Percentiles rank a stretch among this genome's conserved stretches.
These are phyloP conservation scores for Panicum hallii DNA, from an alignment of 202 grass and related monocot genomes.

Conservation along the genomic window DNA sequence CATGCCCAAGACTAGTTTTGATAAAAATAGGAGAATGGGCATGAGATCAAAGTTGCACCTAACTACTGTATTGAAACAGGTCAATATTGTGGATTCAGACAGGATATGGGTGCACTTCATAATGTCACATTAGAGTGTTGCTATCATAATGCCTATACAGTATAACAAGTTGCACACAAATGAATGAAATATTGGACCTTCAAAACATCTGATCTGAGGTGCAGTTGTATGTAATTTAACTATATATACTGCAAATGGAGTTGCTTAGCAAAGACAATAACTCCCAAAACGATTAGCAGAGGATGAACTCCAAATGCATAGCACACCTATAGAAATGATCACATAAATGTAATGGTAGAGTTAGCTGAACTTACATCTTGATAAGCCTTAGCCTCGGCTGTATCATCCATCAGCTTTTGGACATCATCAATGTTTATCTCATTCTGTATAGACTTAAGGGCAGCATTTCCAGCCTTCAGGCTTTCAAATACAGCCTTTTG, in stretches of 20 bases:
- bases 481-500: constrained; percentile 97
- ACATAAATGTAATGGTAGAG: constrained; percentile 34
- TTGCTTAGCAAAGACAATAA: constrained; percentile 11
- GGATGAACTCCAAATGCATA: constrained; percentile 16
- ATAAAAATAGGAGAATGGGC: constrained; percentile 19
- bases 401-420: constrained; percentile 98
- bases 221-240: constrained; percentile 20
- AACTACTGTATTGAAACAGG: not conserved
- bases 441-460: constrained; percentile 98
- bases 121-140: constrained; percentile 16
- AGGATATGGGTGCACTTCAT: not conserved
- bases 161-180: constrained; percentile 27
- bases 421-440: constrained; percentile 98
- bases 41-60: not conserved
- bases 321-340: constrained; percentile 31
- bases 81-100: constrained; percentile 21
- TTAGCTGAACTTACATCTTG: constrained; percentile 77
- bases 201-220: constrained; percentile 9
- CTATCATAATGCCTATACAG: constrained; percentile 27
- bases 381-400: constrained; percentile 94
- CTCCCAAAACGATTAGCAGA: constrained; percentile 13
- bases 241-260: not conserved
- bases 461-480: constrained; percentile 85
- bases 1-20: not conserved
- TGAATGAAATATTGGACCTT: constrained; percentile 13